Conservation (phyloP, 139 green algal species). For the Chlamydomonas sp. region DNA sequence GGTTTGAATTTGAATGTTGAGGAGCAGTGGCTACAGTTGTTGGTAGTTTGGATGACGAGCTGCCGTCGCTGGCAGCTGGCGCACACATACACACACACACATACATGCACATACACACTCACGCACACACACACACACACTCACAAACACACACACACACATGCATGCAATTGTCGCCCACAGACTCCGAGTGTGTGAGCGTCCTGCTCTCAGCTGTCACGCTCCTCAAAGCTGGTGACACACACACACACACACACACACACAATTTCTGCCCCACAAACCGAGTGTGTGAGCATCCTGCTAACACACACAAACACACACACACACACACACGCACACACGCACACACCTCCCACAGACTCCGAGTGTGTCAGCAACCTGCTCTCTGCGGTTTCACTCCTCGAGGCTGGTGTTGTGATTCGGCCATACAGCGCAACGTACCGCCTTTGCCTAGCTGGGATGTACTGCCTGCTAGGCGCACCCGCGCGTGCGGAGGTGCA, state of each 20-base stretch:
- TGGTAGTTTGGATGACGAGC: too few relatives aligned
- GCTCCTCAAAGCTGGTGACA: not conserved
- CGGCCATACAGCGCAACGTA: constrained; percentile 48
- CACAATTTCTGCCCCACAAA: too few relatives aligned
- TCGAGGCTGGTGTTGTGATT: not conserved
- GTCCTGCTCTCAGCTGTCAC: not conserved
- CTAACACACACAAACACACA: too few relatives aligned
- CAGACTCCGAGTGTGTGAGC: not conserved
- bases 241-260: not conserved
- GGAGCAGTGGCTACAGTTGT: too few relatives aligned
- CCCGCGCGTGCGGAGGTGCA: constrained; percentile 25
- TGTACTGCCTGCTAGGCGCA: constrained; percentile 42
- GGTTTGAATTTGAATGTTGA: not conserved
- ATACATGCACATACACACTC: not conserved
- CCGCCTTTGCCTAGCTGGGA: constrained; percentile 47
- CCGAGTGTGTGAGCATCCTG: too few relatives aligned
- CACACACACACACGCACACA: too few relatives aligned
- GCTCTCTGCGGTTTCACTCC: too few relatives aligned
- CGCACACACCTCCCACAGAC: too few relatives aligned
- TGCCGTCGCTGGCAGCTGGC: too few relatives aligned
- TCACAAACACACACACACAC: too few relatives aligned
- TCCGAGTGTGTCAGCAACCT: too few relatives aligned
- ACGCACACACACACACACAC: constrained; percentile 1
- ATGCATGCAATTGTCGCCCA: not conserved
- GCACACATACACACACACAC: not conserved